phyloP scores from a whole-genome alignment of 768 basidiomycete species.

The Austroboletus festivus region DNA sequence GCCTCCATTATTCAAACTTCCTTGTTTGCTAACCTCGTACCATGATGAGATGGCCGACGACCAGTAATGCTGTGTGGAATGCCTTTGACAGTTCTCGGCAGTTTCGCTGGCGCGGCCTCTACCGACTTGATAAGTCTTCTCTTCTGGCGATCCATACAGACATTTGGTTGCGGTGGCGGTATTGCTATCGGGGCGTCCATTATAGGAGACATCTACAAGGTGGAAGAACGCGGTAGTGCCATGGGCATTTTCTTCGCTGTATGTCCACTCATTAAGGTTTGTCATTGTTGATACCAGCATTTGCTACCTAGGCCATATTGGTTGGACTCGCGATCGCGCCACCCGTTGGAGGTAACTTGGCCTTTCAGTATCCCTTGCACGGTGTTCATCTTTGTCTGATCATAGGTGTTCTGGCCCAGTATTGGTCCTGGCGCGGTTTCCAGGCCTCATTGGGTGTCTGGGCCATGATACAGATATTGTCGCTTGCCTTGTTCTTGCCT shows the following conservation, averaged over 20 bases:
- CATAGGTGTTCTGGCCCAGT: slow-evolving; percentile 49
- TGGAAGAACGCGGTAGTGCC: slow-evolving; percentile 59
- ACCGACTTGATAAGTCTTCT: slow-evolving; percentile 44
- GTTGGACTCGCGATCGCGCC: slow-evolving; percentile 64
- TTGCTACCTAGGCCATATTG: slow-evolving; percentile 38
- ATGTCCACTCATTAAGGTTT: slow-evolving; percentile 5
- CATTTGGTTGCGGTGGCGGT: slow-evolving; percentile 57
- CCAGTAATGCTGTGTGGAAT: slow-evolving; percentile 56
- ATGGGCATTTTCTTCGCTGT: slow-evolving; percentile 61
- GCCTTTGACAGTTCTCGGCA: slow-evolving; percentile 57
- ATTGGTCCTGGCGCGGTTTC: slow-evolving; percentile 64
- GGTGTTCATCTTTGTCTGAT: neutral
- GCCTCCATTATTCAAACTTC: neutral
- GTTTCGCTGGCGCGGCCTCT: slow-evolving; percentile 56
- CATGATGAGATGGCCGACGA: slow-evolving; percentile 56
- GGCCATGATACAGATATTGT: slow-evolving; percentile 38
- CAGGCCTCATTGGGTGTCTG: slow-evolving; percentile 45
- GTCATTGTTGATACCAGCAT: neutral
- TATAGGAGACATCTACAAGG: slow-evolving; percentile 63
- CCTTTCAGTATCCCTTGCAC: neutral
- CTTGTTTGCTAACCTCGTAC: neutral
- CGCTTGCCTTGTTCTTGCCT: slow-evolving; percentile 48
- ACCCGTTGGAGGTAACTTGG: slow-evolving; percentile 45
- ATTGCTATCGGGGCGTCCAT: slow-evolving; percentile 56
- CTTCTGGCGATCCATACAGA: slow-evolving; percentile 62